Conservation (phyloP, 225 moss, liverwort and hornwort genomes). For the Ulota crispa region DNA sequence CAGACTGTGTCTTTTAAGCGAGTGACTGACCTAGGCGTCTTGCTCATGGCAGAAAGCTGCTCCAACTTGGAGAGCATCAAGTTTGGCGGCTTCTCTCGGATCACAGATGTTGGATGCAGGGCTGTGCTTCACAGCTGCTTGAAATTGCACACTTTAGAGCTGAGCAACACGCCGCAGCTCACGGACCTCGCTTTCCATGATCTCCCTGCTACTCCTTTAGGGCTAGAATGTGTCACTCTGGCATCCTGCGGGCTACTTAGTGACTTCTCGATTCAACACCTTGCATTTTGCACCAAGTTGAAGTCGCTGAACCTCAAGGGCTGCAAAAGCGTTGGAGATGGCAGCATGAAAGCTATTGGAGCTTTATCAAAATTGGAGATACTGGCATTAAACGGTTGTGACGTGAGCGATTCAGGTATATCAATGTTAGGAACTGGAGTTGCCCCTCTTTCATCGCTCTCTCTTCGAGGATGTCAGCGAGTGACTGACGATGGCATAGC, state of each 20-base stretch:
- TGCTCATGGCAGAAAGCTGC: constrained; percentile 78
- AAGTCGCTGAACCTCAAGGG: constrained; percentile 78
- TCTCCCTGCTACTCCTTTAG: constrained; percentile 71
- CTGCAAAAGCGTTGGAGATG: constrained; percentile 91
- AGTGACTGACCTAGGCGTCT: constrained; percentile 85
- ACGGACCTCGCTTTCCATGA: constrained; percentile 94
- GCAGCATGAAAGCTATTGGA: constrained; percentile 71
- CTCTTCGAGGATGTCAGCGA: constrained; percentile 76
- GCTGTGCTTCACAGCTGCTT: constrained; percentile 78
- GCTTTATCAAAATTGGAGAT: constrained; percentile 60
- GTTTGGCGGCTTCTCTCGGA: constrained; percentile 87
- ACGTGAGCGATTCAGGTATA: constrained; percentile 73
- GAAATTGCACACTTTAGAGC: constrained; percentile 77
- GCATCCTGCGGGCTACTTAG: constrained; percentile 83
- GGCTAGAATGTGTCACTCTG: constrained; percentile 73
- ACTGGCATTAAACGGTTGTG: constrained; percentile 73
- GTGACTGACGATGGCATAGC: constrained; percentile 70
- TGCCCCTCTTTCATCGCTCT: constrained; percentile 60
- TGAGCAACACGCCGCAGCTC: constrained; percentile 79
- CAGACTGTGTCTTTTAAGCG: constrained; percentile 79
- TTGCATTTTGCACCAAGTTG: constrained; percentile 70
- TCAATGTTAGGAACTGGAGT: constrained; percentile 59
- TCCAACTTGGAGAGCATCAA: constrained; percentile 71
- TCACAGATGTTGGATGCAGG: constrained; percentile 89
- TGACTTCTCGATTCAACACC: constrained; percentile 67